Evolutionary conservation across 768 basidiomycete genomes (phyloP), one percentile per base, ranked within the genome.

Genomic region (Macrocybe gigantea): DNA sequence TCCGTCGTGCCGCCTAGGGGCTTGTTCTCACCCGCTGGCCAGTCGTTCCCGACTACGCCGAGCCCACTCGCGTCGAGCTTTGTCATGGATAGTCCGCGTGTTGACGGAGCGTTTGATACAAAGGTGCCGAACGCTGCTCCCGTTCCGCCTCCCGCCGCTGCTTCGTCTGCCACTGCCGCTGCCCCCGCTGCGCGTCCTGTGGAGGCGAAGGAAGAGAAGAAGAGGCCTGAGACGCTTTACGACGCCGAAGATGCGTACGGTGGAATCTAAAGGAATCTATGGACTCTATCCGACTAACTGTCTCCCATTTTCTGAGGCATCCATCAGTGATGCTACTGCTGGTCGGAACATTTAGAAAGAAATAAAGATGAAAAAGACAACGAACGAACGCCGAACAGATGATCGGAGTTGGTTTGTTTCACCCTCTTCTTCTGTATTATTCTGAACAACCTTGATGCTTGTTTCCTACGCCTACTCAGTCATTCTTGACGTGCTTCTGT

Each of bases 21-120:
- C 6, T 51, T 44, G 39, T 38, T 22, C 45, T 44, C 35, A 38
- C 42, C 48, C 63, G 60, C 51, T 61, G 57, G 10, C 53, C 59
- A 14, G 57, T 61, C 61, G 49, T 70, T 71, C 65, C 66, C 69
- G n/a, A 55, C 58, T 10, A 64, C 66, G 10, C 64, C 70, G 7
- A 73, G 70, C 55, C 70, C 72, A 34, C 54, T 72, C 33, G 69
- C 70, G 32, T 64, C 64, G 43, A 69, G 64, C 54, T 65, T 68
- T 15, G 46, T 29, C 1, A 49, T 60, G 15, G 32, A 45, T 7
- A 45, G 45, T 6, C 48, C 51, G 3, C 48, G 48, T 22, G 22
- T 22, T 22, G 22, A 22, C 4, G 22, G 22, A 22, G 22, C 22
- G 22, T 22, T 22, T 22, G 22, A 22, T 22, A 22, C 22, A 22